Percentiles rank a stretch among this genome's conserved stretches.
Evolutionary conservation across 1,139 yeast genomes (phyloP).

Genomic region (Geotrichum phurueaensis): DNA sequence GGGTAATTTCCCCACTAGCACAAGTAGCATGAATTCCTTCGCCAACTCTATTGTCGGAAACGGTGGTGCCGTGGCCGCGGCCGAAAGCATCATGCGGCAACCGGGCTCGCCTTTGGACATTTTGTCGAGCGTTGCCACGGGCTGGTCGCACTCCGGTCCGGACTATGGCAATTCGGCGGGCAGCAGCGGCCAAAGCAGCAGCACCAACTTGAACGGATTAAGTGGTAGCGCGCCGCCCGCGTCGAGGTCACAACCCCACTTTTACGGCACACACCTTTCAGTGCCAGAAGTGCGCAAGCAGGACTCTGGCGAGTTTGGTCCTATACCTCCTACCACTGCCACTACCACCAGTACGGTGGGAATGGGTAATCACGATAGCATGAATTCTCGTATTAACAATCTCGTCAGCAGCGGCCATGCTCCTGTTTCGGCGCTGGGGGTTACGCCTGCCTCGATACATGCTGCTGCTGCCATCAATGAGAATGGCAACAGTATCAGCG

Average conservation of each 20-base stretch:
- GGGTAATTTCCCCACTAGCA: not conserved
- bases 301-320: not conserved
- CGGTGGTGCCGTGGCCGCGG: not conserved
- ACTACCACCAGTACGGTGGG: no score
- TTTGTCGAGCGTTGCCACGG: constrained; percentile 26
- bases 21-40: not conserved
- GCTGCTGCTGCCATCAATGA: not conserved
- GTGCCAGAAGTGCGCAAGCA: not conserved
- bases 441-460: not conserved
- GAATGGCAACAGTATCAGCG: not conserved
- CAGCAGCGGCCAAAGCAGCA: not conserved
- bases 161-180: not conserved
- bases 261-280: not conserved
- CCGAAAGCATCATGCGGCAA: not conserved
- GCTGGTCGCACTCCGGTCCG: not conserved
- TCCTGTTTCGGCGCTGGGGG: constrained; percentile 2
- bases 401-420: not conserved
- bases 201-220: not conserved
- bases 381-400: not conserved
- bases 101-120: constrained; percentile 33
- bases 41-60: not conserved
- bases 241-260: not conserved
- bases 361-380: not conserved
- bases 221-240: not conserved
- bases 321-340: not conserved